Evolutionary conservation across 352 stramenopile species (phyloP).

Genomic region (Blastocystis sp.): DNA sequence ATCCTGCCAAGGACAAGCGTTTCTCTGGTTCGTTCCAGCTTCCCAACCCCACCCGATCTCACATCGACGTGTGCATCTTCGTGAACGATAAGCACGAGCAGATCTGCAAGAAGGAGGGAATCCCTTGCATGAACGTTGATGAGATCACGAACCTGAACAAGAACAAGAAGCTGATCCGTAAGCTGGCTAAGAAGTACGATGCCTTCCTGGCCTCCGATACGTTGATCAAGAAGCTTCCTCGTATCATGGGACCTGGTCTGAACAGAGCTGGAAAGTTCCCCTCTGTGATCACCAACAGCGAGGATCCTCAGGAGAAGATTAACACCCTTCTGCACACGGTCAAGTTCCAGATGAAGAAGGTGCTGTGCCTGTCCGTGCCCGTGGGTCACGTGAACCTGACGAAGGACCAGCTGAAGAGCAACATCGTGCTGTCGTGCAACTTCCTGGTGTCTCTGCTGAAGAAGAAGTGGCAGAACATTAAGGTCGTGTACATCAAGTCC

Average conservation of each 20-base stretch:
- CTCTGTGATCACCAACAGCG: conserved; percentile 80
- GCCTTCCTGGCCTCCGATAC: conserved; percentile 96
- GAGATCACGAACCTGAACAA: conserved; percentile 99
- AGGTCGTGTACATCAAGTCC: conserved; percentile 96
- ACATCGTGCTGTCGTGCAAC: conserved; percentile 93
- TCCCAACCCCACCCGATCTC: conserved; percentile 79
- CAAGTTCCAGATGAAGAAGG: conserved; percentile 99
- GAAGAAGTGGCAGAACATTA: conserved; percentile 99
- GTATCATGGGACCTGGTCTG: conserved; percentile 92
- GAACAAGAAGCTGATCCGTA: conserved; percentile 99
- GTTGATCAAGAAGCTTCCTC: conserved; percentile 98
- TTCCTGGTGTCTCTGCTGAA: conserved; percentile 96
- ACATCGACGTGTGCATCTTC: conserved; percentile 92
- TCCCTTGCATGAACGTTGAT: conserved; percentile 93
- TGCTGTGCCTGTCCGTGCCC: conserved; percentile 96
- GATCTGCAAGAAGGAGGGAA: conserved; percentile 88
- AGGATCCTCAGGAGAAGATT: conserved; percentile 92
- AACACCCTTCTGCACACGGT: conserved; percentile 87
- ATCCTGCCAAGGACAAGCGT: conserved; percentile 98
- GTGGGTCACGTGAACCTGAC: conserved; percentile 87
- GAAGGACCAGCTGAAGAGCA: conserved; percentile 87
- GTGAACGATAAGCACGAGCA: conserved; percentile 95
- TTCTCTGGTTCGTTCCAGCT: conserved; percentile 98
- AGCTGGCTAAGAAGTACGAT: conserved; percentile 99
- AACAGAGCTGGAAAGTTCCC: conserved; percentile 97